Conservation (phyloP, 1,139 yeast species). For the Yamadazyma aaseri region DNA sequence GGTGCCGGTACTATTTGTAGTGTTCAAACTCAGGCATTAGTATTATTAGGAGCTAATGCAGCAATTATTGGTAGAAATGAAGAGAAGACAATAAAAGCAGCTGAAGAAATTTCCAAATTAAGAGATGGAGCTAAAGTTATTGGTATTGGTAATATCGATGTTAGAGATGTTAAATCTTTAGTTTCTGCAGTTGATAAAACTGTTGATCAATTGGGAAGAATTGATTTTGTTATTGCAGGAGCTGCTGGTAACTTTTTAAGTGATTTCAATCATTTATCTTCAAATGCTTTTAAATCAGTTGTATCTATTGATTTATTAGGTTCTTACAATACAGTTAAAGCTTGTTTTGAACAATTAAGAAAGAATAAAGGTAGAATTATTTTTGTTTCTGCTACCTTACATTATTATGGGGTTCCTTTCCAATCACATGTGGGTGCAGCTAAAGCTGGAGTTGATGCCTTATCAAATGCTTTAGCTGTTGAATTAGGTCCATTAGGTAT, state of each 20-base stretch:
- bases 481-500: slow-evolving; percentile 91
- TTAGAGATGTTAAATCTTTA: slow-evolving; percentile 62
- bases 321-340: slow-evolving; percentile 85
- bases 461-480: slow-evolving; percentile 80
- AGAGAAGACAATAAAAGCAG: slow-evolving; percentile 66
- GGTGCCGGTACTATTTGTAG: slow-evolving; percentile 96
- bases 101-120: slow-evolving; percentile 58
- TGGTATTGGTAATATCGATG: slow-evolving; percentile 76
- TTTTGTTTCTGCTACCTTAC: slow-evolving; percentile 91
- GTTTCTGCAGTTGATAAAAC: slow-evolving; percentile 64
- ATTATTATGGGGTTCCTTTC: slow-evolving; percentile 86
- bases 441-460: slow-evolving; percentile 91
- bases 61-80: slow-evolving; percentile 79
- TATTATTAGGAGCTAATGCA: slow-evolving; percentile 83
- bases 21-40: slow-evolving; percentile 85
- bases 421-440: slow-evolving; percentile 94
- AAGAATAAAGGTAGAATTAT: slow-evolving; percentile 69
- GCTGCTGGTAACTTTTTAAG: slow-evolving; percentile 95
- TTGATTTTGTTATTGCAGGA: slow-evolving; percentile 88
- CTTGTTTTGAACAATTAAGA: slow-evolving; percentile 65
- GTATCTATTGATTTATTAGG: slow-evolving; percentile 86
- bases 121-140: slow-evolving; percentile 68
- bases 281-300: slow-evolving; percentile 89
- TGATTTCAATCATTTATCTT: slow-evolving; percentile 73
- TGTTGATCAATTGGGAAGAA: slow-evolving; percentile 64